Evolutionary conservation across 805 yeast genomes (phyloP).

Genomic region (Teunomyces kruisii): DNA sequence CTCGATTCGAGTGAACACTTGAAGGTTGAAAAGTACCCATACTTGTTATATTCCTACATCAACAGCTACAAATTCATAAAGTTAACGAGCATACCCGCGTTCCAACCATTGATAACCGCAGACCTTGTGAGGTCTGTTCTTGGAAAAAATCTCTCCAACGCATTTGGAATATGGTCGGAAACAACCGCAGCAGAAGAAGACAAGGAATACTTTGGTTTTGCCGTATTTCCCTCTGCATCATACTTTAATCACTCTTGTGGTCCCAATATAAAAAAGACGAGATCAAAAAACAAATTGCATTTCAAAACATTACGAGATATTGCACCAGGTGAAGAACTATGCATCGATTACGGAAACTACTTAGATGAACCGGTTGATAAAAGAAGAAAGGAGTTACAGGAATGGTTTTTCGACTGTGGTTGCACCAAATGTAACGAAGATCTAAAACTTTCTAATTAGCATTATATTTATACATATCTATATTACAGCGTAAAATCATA

Average conservation of each 20-base stretch:
- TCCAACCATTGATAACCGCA: constrained; percentile 38
- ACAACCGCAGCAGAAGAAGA: constrained; percentile 39
- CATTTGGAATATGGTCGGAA: constrained; percentile 67
- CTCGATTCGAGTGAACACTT: constrained; percentile 54
- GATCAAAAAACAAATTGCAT: constrained; percentile 37
- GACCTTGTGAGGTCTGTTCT: constrained; percentile 44
- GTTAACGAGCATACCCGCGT: constrained; percentile 33
- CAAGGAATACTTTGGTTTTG: constrained; percentile 57
- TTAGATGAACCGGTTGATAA: constrained; percentile 36
- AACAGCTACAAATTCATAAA: constrained; percentile 49
- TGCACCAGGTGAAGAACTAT: constrained; percentile 47
- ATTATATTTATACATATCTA: neutral
- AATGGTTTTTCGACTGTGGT: constrained; percentile 61
- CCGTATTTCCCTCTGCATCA: constrained; percentile 62
- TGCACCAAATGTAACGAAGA: constrained; percentile 47
- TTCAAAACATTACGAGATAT: constrained; percentile 46
- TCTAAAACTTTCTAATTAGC: neutral
- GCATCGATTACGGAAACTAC: constrained; percentile 61
- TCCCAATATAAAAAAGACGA: constrained; percentile 52
- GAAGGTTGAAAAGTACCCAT: constrained; percentile 47
- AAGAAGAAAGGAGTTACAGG: constrained; percentile 43
- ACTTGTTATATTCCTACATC: constrained; percentile 46
- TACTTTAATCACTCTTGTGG: constrained; percentile 66
- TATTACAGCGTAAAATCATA: constrained; percentile 49
- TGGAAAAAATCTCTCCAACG: constrained; percentile 64